Base-by-base conservation (phyloP, 176 grass and related monocot genomes). In the Carex cristatella region DNA sequence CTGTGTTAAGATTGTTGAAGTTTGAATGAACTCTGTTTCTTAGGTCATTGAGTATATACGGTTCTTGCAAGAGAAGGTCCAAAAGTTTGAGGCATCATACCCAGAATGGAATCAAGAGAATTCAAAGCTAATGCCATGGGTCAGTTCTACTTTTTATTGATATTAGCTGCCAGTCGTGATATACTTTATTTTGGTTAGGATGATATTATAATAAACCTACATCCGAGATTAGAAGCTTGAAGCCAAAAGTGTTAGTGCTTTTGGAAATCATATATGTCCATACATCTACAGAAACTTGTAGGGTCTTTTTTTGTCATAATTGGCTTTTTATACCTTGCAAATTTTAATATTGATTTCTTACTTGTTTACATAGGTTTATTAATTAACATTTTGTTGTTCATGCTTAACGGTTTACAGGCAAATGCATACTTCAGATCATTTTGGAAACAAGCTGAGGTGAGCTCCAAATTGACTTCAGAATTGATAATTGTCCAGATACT, bases 21-120 rank as follows among this genome's bases (percentile, higher is more conserved):
- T 5, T 58, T 33, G 7, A 65, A 16, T 27, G 69, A 83, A 71
- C 85, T 55, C 70, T 80, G 77, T 5, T 60, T 81, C 62, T 68
- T 87, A 99, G 96, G 96, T 99, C 71, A 99, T 99, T 64, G 97
- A 99, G 83, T 99, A 99, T 65, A 94, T 99, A 81, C 84, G 85
- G 0, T 94, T 95, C 83, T 91, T 99, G 84, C 97, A 99, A 99
- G 97, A 99, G 88, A 99, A 94, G 79, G 91, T 59, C 18, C 87
- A 89, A 19, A 95, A 92, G 59, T 84, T 84, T 0, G 97, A 96
- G 30, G 68, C 84, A 73, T 68, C 93, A 57, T 88, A 86, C 63
- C 88, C 91, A 85, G 96, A 91, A 86, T 94, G 90, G 91, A 96
- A 92, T 78, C 86, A 96, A 89, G 97, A 95, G 86, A 89, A 94